Evolutionary conservation across 257 asterid species (phyloP).

Genomic region (Nicotiana knightiana): DNA sequence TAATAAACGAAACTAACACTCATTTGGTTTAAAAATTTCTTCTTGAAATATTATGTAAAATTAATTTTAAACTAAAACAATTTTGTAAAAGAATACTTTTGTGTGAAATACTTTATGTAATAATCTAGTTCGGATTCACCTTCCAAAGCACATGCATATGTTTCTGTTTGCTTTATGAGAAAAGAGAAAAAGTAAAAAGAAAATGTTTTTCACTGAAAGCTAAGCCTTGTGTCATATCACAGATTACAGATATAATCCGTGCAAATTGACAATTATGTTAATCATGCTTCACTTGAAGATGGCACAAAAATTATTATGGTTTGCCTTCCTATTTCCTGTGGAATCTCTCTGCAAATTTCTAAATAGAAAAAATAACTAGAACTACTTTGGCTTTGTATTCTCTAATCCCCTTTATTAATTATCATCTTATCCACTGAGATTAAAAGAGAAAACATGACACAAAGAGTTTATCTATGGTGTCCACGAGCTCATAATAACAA

Average conservation of each 20-base stretch:
- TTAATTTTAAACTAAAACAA: background rate
- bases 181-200: background rate
- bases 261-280: background rate
- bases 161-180: background rate
- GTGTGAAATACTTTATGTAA: background rate
- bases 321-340: background rate
- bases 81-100: background rate
- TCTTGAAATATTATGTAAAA: background rate
- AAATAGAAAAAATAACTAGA: too few relatives aligned
- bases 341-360: background rate
- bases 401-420: too few relatives aligned
- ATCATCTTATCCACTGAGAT: too few relatives aligned
- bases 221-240: background rate
- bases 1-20: background rate
- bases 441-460: too few relatives aligned
- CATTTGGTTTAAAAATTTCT: background rate
- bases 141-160: background rate
- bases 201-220: background rate
- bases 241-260: background rate
- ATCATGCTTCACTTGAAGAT: background rate
- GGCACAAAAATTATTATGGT: background rate
- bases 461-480: background rate
- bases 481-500: background rate
- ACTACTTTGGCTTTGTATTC: too few relatives aligned
- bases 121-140: background rate